These are phyloP conservation scores for Rhexocercosporidium sp. DNA, from an alignment of 2,329 filamentous ascomycete species.

Conservation along the genomic window DNA sequence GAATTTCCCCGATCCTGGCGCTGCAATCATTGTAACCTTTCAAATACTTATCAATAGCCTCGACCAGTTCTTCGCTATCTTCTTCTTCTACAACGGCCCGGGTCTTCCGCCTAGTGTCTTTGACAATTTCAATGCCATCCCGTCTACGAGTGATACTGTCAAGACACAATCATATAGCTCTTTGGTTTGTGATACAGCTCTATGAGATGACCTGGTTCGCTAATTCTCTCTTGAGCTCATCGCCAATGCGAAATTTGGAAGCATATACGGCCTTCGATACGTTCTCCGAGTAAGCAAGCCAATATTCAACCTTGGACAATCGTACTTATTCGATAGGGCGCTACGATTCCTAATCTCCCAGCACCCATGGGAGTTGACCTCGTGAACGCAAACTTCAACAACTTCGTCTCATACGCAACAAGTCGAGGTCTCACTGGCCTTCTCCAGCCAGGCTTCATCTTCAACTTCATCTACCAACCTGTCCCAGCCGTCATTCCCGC, in stretches of 20 bases:
- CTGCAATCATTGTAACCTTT: conserved; percentile 41
- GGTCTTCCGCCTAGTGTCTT: conserved; percentile 40
- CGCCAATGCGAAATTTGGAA: conserved; percentile 25
- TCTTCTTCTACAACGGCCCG: conserved; percentile 45
- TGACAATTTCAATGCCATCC: conserved; percentile 31
- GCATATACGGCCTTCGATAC: conserved; percentile 29
- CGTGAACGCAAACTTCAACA: conserved; percentile 43
- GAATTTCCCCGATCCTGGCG: conserved; percentile 51
- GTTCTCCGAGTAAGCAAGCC: conserved; percentile 25
- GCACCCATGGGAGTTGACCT: conserved; percentile 38
- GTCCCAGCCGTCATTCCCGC: conserved; percentile 38
- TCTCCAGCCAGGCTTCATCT: conserved; percentile 31
- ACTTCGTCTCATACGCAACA: conserved; percentile 38
- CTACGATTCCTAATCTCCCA: conserved; percentile 32
- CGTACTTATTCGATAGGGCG: conserved; percentile 15
- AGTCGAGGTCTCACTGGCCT: conserved; percentile 32
- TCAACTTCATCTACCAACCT: conserved; percentile 44
- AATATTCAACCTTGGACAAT: neutral
- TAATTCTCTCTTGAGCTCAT: conserved; percentile 20
- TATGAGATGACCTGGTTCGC: neutral
- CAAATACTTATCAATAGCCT: conserved; percentile 30
- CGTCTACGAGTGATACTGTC: conserved; percentile 14
- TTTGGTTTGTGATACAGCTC: conserved; percentile 34
- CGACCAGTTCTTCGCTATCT: conserved; percentile 37
- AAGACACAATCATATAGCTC: conserved; percentile 41